Base-by-base conservation (phyloP, 169 alveolate genomes). In the Cryptosporidium felis region DNA sequence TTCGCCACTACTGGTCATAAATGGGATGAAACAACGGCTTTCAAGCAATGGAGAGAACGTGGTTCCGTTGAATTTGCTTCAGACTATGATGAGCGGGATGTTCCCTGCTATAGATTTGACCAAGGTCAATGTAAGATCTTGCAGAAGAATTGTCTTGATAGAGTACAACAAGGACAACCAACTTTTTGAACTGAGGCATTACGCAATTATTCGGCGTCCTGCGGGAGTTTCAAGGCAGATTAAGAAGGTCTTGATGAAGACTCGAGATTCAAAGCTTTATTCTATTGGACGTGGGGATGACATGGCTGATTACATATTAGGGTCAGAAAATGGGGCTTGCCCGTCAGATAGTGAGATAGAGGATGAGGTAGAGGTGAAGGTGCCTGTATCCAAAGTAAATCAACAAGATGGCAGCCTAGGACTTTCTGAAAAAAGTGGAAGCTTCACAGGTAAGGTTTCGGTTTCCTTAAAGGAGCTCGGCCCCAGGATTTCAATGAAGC, bases 381-480 rank as follows among this genome's bases (percentile, higher is more conserved):
- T 74, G n/a, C 85, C 85, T 10, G 23, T 16, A 21, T 40, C 34
- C n/a, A 16, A 12, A 2, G 42, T 3, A 0, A 32, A 16, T 34
- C 34, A 61, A 4, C 34, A 34, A 16, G 74, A 74, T n/a, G 45
- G 42, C 3, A 28, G 41, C 10, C 23, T 74, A 36, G 74, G 85
- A 1, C 38, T 74, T 18, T 74, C 85, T 8, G 85, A 74, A 45
- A 74, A 44, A 74, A 45, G 85, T 21, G 85, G 85, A 26, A 47
- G 4, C 42, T 74, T 23, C 10, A 74, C 85, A 3, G 85, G 85
- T 38, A 74, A 74, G 53, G 85, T 74, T 36, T 74, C 85, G 10
- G 90, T 89, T 1, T 59, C 80, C 8, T 80, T 90, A 3, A 85
- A 51, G 26, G 93, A 90, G 56, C 81, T 90, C 16, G 93, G 93